Conservation (phyloP, 768 basidiomycete genomes). For the Suillus plorans region DNA sequence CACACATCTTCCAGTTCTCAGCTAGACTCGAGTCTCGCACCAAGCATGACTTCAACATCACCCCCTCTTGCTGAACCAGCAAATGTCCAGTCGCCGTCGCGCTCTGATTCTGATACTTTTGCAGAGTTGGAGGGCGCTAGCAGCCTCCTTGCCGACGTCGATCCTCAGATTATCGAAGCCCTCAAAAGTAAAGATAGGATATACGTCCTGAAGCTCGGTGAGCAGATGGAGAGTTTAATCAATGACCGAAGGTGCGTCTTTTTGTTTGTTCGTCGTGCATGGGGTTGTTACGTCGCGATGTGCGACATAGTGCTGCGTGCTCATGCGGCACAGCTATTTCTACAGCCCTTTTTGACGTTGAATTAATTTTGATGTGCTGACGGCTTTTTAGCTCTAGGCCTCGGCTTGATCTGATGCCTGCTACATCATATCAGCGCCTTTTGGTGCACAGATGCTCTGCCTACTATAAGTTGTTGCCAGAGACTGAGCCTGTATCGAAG, state of each 20-base stretch:
- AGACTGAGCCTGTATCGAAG: constrained; percentile 65
- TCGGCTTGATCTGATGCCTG: constrained; percentile 65
- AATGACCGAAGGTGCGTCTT: constrained; percentile 64
- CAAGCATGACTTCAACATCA: constrained; percentile 8
- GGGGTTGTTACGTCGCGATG: constrained; percentile 4
- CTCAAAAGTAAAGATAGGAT: constrained; percentile 86
- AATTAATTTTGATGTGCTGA: constrained; percentile 21
- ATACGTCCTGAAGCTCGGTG: constrained; percentile 86
- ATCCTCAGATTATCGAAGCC: constrained; percentile 82
- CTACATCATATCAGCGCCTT: constrained; percentile 81
- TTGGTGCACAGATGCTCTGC: constrained; percentile 84
- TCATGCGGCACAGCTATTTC: constrained; percentile 5
- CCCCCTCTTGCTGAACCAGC: constrained; percentile 17
- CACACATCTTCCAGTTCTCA: constrained; percentile 14
- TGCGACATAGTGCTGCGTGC: background rate
- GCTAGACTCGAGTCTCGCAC: constrained; percentile 14
- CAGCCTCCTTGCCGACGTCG: constrained; percentile 46
- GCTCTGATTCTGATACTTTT: constrained; percentile 29
- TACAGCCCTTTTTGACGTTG: background rate
- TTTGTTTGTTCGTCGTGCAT: constrained; percentile 11
- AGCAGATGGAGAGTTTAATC: constrained; percentile 80
- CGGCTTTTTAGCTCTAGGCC: constrained; percentile 38
- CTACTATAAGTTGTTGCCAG: constrained; percentile 74
- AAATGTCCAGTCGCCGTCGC: constrained; percentile 16
- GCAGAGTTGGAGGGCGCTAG: constrained; percentile 28